Evolutionary conservation across 2,329 filamentous ascomycete species (phyloP).

Genomic region (Apiospora hydei): DNA sequence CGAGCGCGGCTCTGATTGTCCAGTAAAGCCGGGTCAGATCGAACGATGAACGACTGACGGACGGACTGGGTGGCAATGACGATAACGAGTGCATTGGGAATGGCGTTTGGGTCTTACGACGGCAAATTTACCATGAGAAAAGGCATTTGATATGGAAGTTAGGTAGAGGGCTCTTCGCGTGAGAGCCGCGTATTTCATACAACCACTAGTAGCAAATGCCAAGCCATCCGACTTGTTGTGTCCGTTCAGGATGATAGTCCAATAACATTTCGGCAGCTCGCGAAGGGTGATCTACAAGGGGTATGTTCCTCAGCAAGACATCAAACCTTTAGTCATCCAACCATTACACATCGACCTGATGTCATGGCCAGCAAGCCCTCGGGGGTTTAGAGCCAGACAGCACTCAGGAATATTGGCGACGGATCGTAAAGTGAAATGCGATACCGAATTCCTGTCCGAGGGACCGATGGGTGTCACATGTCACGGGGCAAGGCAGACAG

Average conservation of each 20-base stretch:
- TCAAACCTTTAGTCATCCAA: neutral
- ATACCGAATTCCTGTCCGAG: neutral
- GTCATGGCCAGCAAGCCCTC: neutral
- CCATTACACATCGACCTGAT: neutral
- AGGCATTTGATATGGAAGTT: neutral
- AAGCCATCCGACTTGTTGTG: neutral
- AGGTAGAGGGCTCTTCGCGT: neutral
- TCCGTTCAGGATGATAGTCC: neutral
- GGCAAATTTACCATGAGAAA: neutral
- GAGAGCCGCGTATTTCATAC: neutral
- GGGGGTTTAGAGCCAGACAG: neutral
- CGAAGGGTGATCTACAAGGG: neutral
- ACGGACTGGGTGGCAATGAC: neutral
- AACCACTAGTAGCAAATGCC: neutral
- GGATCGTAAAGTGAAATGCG: neutral
- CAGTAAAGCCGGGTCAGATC: slow-evolving; percentile 49
- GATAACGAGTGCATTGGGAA: slow-evolving; percentile 24
- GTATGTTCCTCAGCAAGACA: neutral
- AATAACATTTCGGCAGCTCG: neutral
- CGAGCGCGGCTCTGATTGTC: slow-evolving; percentile 88
- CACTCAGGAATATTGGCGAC: neutral
- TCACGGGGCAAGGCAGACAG: neutral
- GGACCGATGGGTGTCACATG: neutral
- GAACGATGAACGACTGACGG: slow-evolving; percentile 3
- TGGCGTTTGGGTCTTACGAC: slow-evolving; percentile 18